phyloP scores from a whole-genome alignment of 257 asterid genomes.

The Penstemon davidsonii region DNA sequence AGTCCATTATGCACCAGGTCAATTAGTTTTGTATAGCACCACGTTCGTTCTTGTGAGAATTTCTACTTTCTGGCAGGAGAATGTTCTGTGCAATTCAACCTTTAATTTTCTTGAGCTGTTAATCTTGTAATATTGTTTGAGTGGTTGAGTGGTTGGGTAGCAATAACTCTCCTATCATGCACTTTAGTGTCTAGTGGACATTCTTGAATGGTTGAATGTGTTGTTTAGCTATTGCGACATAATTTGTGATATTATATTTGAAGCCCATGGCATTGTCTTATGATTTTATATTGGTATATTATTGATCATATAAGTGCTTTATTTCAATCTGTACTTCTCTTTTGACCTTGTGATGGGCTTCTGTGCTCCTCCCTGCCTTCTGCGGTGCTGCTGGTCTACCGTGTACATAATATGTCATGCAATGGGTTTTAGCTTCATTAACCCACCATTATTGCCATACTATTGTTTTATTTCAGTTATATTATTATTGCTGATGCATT shows the following conservation, averaged over 20 bases:
- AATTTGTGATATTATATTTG: too few relatives aligned
- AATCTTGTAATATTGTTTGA: conserved; percentile 5
- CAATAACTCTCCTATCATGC: conserved; percentile 2
- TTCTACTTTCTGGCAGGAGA: too few relatives aligned
- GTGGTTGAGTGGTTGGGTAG: background rate
- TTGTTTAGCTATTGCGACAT: too few relatives aligned
- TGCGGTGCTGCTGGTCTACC: background rate
- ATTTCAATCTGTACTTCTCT: background rate
- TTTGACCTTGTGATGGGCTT: conserved; percentile 13
- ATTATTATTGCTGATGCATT: conserved; percentile 12
- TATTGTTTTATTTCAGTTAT: conserved; percentile 14
- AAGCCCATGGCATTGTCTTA: too few relatives aligned
- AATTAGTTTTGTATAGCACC: background rate
- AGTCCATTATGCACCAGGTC: conserved; percentile 10
- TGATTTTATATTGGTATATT: too few relatives aligned
- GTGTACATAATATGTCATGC: conserved; percentile 17
- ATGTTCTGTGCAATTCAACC: too few relatives aligned
- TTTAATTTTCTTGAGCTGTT: conserved; percentile 2
- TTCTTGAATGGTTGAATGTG: background rate
- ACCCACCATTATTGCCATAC: conserved; percentile 1
- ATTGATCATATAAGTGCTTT: too few relatives aligned
- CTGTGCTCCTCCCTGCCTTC: conserved; percentile 18
- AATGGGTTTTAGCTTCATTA: conserved; percentile 4
- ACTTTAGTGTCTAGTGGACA: conserved; percentile 3
- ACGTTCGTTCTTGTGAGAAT: too few relatives aligned